phyloP scores from a whole-genome alignment of 2,329 filamentous ascomycete genomes.

The Phyllosticta citrichinensis region DNA sequence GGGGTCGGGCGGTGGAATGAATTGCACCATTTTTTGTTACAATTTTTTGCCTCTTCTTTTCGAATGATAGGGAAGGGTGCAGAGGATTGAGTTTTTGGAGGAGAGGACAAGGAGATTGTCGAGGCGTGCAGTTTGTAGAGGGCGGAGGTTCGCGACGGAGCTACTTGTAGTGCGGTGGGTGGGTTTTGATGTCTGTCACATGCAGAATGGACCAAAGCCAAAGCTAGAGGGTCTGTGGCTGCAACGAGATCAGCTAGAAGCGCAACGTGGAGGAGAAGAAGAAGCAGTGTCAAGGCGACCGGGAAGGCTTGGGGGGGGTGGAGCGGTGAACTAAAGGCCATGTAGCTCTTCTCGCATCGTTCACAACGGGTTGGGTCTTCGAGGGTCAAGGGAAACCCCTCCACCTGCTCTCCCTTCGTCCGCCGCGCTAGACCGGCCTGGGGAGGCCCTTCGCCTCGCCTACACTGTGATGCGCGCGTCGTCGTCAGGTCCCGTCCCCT shows the following conservation, averaged over 20 bases:
- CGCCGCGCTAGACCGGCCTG: background rate
- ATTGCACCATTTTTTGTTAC: constrained; percentile 38
- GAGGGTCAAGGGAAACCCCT: background rate
- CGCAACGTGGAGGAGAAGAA: background rate
- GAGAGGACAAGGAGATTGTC: background rate
- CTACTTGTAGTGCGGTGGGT: background rate
- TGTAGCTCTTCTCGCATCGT: background rate
- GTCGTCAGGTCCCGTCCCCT: background rate
- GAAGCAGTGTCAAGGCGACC: background rate
- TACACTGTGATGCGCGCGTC: background rate
- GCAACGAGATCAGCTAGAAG: background rate
- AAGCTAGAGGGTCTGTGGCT: background rate
- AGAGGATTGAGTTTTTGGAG: background rate
- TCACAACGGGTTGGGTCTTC: background rate
- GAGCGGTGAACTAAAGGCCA: background rate
- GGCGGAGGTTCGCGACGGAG: background rate
- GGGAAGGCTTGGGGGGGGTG: background rate
- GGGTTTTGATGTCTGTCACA: background rate
- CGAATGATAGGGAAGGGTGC: background rate
- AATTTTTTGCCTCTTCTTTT: background rate
- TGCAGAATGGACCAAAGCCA: background rate
- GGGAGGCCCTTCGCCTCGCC: background rate
- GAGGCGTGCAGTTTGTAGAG: background rate
- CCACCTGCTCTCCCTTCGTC: background rate
- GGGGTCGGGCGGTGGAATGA: constrained; percentile 45